These are phyloP conservation scores for Copromyces sp. DNA, from an alignment of 495 filamentous ascomycete genomes.

Conservation along the genomic window DNA sequence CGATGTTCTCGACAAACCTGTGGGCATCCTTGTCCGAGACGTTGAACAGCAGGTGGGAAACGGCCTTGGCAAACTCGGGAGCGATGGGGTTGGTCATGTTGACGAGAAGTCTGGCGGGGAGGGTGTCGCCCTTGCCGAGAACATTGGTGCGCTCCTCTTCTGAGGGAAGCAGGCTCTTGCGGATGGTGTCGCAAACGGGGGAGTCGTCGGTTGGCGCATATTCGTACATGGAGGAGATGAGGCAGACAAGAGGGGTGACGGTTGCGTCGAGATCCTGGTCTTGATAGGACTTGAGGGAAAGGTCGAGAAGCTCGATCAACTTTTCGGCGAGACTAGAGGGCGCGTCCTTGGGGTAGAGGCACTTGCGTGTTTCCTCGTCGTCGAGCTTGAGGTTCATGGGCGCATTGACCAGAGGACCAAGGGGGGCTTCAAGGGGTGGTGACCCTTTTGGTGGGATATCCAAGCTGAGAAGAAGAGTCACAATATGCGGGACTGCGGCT, in stretches of 20 bases:
- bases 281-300: constrained; percentile 47
- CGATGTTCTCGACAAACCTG: constrained; percentile 68
- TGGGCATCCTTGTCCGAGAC: constrained; percentile 66
- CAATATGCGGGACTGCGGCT: constrained; percentile 55
- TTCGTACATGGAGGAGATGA: constrained; percentile 62
- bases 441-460: constrained; percentile 24
- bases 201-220: constrained; percentile 45
- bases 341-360: constrained; percentile 58
- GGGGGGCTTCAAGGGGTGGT: constrained; percentile 29
- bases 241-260: constrained; percentile 59
- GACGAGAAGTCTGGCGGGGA: constrained; percentile 68
- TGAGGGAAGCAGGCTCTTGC: constrained; percentile 62
- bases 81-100: constrained; percentile 65
- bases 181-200: constrained; percentile 49
- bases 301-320: constrained; percentile 64
- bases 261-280: constrained; percentile 59
- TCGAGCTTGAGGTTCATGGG: constrained; percentile 67
- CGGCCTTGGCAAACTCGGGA: constrained; percentile 60
- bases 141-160: constrained; percentile 65
- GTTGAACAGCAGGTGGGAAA: constrained; percentile 76
- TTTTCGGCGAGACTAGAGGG: constrained; percentile 53
- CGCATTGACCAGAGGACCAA: constrained; percentile 62
- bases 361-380: constrained; percentile 22
- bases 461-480: constrained; percentile 53
- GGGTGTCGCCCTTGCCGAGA: constrained; percentile 62